Base-by-base conservation (phyloP, 164 flowering plant genomes). In the Macadamia integrifolia region DNA sequence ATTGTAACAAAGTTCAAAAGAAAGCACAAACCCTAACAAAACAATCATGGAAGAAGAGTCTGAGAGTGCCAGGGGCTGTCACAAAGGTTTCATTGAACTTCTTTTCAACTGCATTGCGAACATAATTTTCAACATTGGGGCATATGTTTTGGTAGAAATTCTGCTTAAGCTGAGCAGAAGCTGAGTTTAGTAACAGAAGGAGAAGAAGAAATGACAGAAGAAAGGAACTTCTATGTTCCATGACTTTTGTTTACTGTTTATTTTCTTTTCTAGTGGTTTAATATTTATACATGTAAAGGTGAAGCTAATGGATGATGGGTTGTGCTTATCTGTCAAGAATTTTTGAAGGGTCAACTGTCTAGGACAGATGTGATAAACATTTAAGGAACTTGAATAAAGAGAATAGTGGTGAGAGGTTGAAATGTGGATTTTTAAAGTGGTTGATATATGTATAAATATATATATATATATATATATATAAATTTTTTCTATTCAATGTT, bases 1-100 rank as follows among this genome's bases (percentile, higher is more conserved):
- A 43, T 2, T 35, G 17, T 9, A 0, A 23, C 17, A 44, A 9
- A 57, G 9, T 49, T 65, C 2, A 10, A 8, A 69, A 5, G 17
- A 12, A 40, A 42, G 17, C 8, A 60, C 69, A 3, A 48, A 79
- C 83, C 80, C 70, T 68, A 18, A 82, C 80, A 30, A 82, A 78
- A 44, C 85, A 82, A 50, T 81, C 84, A 56, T 81, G 84, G 70
- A 78, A 78, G 72, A 72, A 81, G 63, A 79, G 82, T 10, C 85
- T 65, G 49, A 82, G 80, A 13, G 83, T 82, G 31, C 69, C 84
- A 0, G 84, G 82, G 17, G 76, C 84, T 0, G 84, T 81, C 32
- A 77, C 75, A 12, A 79, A 72, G 13, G 84, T 81, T 62, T 81
- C 79, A 30, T 58, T 62, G 15, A 79, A 65, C 75, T 81, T 81